phyloP scores from a whole-genome alignment of 306 rosid genomes.

The Trichosanthes truncata region DNA sequence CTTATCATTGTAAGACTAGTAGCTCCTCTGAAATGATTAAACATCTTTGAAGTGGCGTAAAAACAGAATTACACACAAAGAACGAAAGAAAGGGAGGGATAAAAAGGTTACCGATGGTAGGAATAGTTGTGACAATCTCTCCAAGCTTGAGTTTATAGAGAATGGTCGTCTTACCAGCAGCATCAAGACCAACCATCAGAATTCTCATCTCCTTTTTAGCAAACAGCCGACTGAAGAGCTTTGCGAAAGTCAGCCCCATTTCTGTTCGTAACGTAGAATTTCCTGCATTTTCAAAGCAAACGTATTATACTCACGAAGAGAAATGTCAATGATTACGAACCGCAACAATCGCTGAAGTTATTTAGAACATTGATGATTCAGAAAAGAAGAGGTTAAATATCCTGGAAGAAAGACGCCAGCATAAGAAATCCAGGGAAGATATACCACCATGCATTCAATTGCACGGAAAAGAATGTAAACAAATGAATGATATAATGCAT shows the following conservation, averaged over 20 bases:
- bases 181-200: conserved; percentile 82
- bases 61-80: background rate
- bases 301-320: background rate
- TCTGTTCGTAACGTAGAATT: conserved; percentile 15
- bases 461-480: background rate
- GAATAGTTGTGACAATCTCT: conserved; percentile 73
- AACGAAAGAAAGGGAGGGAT: background rate
- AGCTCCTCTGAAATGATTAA: background rate
- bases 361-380: background rate
- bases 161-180: conserved; percentile 83
- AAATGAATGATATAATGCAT: background rate
- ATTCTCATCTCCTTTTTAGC: conserved; percentile 81
- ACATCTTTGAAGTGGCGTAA: background rate
- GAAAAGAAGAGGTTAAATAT: background rate
- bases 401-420: background rate
- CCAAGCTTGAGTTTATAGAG: conserved; percentile 82
- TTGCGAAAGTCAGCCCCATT: conserved; percentile 72
- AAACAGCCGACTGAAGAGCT: conserved; percentile 67
- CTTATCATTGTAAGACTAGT: background rate
- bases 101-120: conserved; percentile 53
- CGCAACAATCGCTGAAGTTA: background rate
- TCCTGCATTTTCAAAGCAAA: conserved; percentile 14
- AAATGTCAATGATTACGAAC: background rate
- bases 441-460: background rate
- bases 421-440: background rate